Conservation (phyloP, 1,139 yeast species). For the Hyphopichia buzzinii region DNA sequence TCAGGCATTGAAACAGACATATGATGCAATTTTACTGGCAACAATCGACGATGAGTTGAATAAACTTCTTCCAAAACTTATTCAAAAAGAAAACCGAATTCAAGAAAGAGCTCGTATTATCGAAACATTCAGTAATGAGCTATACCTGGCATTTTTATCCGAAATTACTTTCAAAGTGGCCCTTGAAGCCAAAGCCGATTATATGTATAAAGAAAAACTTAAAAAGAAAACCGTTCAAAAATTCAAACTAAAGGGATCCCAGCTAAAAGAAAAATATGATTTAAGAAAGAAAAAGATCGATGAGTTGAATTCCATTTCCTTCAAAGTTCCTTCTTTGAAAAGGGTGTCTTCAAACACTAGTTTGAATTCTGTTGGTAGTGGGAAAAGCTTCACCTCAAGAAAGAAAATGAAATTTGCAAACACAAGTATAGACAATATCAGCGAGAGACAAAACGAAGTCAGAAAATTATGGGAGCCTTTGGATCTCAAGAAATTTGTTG, state of each 20-base stretch:
- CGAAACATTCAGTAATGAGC: slow-evolving; percentile 40
- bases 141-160: slow-evolving; percentile 58
- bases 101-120: slow-evolving; percentile 31
- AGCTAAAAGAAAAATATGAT: slow-evolving; percentile 19
- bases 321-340: slow-evolving; percentile 22
- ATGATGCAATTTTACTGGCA: slow-evolving; percentile 27
- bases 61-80: slow-evolving; percentile 22
- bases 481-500: slow-evolving; percentile 24
- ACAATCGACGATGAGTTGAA: slow-evolving; percentile 30
- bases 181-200: slow-evolving; percentile 42
- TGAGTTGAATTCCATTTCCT: slow-evolving; percentile 42
- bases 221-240: slow-evolving; percentile 22
- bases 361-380: slow-evolving; percentile 11
- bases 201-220: slow-evolving; percentile 20
- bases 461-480: slow-evolving; percentile 43
- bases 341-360: slow-evolving; percentile 19
- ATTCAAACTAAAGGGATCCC: slow-evolving; percentile 24
- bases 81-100: slow-evolving; percentile 18
- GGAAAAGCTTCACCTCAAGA: slow-evolving; percentile 7
- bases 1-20: slow-evolving; percentile 20
- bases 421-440: slow-evolving; percentile 16
- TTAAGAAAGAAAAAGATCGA: slow-evolving; percentile 30
- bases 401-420: slow-evolving; percentile 9
- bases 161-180: slow-evolving; percentile 49
- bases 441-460: slow-evolving; percentile 30